A percentile compares a stretch with the other conserved stretches of the same genome.
Evolutionary conservation across 2,329 filamentous ascomycete genomes (phyloP).

Genomic region (Cadophora luteo-olivacea): DNA sequence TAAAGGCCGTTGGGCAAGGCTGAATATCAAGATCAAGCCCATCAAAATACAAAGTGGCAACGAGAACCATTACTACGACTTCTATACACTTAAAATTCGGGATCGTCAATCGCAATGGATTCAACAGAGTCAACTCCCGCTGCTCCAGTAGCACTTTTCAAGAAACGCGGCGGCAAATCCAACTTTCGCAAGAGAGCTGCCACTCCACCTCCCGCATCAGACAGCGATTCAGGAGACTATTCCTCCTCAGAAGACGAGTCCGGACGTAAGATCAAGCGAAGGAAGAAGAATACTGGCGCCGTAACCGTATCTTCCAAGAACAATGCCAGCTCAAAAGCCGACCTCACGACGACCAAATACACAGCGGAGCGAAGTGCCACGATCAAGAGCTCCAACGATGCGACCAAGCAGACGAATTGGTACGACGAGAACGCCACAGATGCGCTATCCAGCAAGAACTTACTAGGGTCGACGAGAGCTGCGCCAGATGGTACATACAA

Average conservation of each 20-base stretch:
- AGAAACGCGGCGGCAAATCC: conserved; percentile 79
- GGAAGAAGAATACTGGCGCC: conserved; percentile 70
- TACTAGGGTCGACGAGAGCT: conserved; percentile 63
- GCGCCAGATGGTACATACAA: conserved; percentile 74
- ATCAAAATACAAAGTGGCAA: neutral
- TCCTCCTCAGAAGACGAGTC: conserved; percentile 79
- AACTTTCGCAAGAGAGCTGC: conserved; percentile 82
- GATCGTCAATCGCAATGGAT: conserved; percentile 14
- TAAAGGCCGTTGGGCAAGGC: neutral
- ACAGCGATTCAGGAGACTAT: conserved; percentile 63
- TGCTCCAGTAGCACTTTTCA: conserved; percentile 71
- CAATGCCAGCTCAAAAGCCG: conserved; percentile 49
- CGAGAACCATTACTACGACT: neutral
- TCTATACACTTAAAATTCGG: neutral
- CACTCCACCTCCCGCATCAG: conserved; percentile 74
- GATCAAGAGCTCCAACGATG: conserved; percentile 78
- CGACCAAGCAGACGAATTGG: conserved; percentile 90
- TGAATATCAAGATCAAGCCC: neutral
- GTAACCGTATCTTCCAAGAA: conserved; percentile 69
- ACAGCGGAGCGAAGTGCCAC: conserved; percentile 66
- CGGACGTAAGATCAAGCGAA: conserved; percentile 79
- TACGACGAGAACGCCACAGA: conserved; percentile 72
- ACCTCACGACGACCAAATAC: conserved; percentile 60
- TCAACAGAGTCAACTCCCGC: conserved; percentile 18
- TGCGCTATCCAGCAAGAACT: conserved; percentile 53